Percentiles rank a stretch among this genome's conserved stretches.
Conservation (phyloP, 169 alveolate species). For the Eimeria sp. region DNA sequence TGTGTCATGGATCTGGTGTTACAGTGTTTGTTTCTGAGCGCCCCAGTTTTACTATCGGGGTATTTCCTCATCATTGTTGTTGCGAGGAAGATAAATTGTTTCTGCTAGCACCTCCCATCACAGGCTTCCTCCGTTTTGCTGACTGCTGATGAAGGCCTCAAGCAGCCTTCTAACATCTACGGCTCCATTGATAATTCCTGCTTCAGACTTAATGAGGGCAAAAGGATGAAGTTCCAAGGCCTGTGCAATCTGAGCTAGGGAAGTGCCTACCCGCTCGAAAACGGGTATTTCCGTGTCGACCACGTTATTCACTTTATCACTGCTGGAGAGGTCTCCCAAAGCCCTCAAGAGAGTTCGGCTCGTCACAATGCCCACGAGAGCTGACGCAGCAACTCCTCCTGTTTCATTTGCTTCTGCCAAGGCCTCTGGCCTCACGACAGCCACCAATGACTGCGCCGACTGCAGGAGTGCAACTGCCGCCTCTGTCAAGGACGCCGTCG, state of each 20-base stretch:
- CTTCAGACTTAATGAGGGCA: conserved; percentile 6
- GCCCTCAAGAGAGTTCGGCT: conserved; percentile 8
- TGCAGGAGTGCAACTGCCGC: conserved; percentile 7
- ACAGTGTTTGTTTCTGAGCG: no score
- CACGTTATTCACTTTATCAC: neutral
- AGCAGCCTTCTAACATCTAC: neutral
- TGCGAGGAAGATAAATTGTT: neutral
- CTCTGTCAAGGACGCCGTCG: conserved; percentile 1
- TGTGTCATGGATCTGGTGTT: no score
- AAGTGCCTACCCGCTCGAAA: neutral
- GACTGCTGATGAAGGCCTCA: neutral
- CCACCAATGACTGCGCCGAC: conserved; percentile 14
- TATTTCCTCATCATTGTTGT: neutral
- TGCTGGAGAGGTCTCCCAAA: conserved; percentile 30
- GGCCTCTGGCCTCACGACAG: neutral
- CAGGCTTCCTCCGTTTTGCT: neutral
- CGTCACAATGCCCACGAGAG: conserved; percentile 2
- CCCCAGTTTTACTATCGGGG: neutral
- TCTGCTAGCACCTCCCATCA: neutral
- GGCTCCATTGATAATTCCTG: conserved; percentile 25
- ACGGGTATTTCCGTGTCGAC: conserved; percentile 22
- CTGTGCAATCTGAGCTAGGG: conserved; percentile 40
- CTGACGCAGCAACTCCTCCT: neutral
- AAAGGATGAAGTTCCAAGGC: conserved; percentile 10
- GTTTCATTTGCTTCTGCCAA: neutral